phyloP scores from a whole-genome alignment of 805 yeast genomes.

The Cyberlindnera petersonii region DNA sequence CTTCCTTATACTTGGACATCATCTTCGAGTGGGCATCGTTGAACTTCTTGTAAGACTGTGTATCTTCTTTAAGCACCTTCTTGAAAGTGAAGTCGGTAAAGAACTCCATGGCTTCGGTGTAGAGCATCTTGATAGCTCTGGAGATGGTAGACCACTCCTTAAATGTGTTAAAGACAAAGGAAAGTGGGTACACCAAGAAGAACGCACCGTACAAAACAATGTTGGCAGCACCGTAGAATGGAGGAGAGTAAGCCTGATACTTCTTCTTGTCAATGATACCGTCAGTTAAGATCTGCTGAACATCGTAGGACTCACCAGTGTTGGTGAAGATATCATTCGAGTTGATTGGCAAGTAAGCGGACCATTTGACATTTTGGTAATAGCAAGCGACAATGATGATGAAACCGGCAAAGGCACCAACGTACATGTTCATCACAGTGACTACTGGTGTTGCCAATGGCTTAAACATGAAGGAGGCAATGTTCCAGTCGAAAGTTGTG shows the following conservation, averaged over 20 bases:
- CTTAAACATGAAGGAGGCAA: conserved; percentile 22
- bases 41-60: conserved; percentile 7
- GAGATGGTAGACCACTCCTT: conserved; percentile 40
- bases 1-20: conserved; percentile 56
- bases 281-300: conserved; percentile 42
- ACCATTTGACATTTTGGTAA: conserved; percentile 40
- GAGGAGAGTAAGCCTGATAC: conserved; percentile 57
- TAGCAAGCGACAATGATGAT: conserved; percentile 34
- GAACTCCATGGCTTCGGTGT: conserved; percentile 4
- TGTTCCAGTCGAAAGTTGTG: conserved; percentile 51
- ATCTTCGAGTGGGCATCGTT: conserved; percentile 35
- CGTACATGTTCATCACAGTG: conserved; percentile 29
- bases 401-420: conserved; percentile 34
- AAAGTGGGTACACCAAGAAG: conserved; percentile 44
- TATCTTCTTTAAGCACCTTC: neutral
- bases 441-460: conserved; percentile 45
- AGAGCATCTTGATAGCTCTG: conserved; percentile 10
- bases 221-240: conserved; percentile 62
- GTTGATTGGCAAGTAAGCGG: conserved; percentile 39
- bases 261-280: conserved; percentile 42
- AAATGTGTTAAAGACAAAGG: conserved; percentile 41
- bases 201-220: conserved; percentile 54
- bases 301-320: conserved; percentile 44
- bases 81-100: conserved; percentile 6
- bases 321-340: conserved; percentile 51